These are phyloP conservation scores for Solanum lignicaule DNA, from an alignment of 257 asterid genomes.

Conservation along the genomic window DNA sequence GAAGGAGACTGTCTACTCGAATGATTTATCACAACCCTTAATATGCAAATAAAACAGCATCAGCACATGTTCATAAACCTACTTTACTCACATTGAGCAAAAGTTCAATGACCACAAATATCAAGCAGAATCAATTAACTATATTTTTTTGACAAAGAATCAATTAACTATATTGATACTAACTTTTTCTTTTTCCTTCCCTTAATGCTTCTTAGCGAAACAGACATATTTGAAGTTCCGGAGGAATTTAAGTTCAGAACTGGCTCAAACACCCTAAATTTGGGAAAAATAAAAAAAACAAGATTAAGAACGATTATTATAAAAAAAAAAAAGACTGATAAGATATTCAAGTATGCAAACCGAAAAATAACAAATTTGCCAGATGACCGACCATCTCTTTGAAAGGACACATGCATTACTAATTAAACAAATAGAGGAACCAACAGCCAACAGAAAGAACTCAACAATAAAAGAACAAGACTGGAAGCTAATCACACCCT, in stretches of 20 bases:
- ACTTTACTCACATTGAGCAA: neutral
- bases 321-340: neutral
- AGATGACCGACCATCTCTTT: neutral
- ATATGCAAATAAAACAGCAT: constrained; percentile 6
- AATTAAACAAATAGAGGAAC: neutral
- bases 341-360: neutral
- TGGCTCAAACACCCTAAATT: constrained; percentile 51
- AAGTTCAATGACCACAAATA: neutral
- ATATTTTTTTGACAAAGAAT: neutral
- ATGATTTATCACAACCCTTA: constrained; percentile 46
- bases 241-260: constrained; percentile 30
- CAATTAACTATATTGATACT: constrained; percentile 20
- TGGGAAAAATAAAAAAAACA: neutral
- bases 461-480: neutral
- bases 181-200: constrained; percentile 81
- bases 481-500: neutral
- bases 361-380: neutral
- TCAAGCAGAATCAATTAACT: constrained; percentile 2
- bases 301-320: neutral
- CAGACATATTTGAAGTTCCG: constrained; percentile 27
- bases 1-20: constrained; percentile 24
- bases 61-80: neutral
- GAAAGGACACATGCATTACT: neutral
- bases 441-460: neutral
- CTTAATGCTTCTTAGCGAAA: constrained; percentile 32